Evolutionary conservation across 495 filamentous ascomycete species (phyloP), one percentile per base, ranked within the genome.

Genomic region (Penicillium arizonense): DNA sequence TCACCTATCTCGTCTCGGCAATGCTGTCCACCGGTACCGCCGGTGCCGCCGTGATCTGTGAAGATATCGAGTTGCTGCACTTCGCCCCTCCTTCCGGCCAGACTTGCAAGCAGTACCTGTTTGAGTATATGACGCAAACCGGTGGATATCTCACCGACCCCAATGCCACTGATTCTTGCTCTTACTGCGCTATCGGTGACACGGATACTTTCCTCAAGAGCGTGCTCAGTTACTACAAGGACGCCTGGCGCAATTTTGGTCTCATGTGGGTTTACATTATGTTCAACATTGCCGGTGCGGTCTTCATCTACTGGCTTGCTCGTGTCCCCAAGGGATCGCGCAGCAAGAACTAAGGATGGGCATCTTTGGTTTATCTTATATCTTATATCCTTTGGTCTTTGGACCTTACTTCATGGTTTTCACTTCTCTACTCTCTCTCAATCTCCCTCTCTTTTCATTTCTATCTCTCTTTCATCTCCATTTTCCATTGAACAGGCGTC

Each of bases 301-400:
- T 93, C 10, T 72, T 74, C 49, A 73, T 96, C 37, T 96, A 94
- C 79, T 96, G 87, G 86, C 70, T 90, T 50, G 82, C 81, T 16
- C 75, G 90, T 40, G 87, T 96, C 44, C 87, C 88, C 14, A 92
- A 91, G 81, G 65, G 62, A 21, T 66, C 59, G 33, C 68, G 64
- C 47, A 67, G 52, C 58, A 73, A 75, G 68, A 59, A 48, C 30
- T 41, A 52, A 47, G 18, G 18, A 18, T 18, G 18, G 18, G 18
- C 18, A 18, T 18, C 18, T 1, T 18, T 18, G 18, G 20, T 11
- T 3, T 26, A 9, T 32, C 20, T 37, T 28, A 38, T 10, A 47
- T 18, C 14, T 33, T 36, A 39, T n/a, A 23, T 33, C n/a, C 48
- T 45, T 18, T 37, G 23, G 26, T 41, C 21, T 24, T 42, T 45